These are phyloP conservation scores for Wickerhamomyces chaumierensis DNA, from an alignment of 805 yeast species.

Conservation along the genomic window DNA sequence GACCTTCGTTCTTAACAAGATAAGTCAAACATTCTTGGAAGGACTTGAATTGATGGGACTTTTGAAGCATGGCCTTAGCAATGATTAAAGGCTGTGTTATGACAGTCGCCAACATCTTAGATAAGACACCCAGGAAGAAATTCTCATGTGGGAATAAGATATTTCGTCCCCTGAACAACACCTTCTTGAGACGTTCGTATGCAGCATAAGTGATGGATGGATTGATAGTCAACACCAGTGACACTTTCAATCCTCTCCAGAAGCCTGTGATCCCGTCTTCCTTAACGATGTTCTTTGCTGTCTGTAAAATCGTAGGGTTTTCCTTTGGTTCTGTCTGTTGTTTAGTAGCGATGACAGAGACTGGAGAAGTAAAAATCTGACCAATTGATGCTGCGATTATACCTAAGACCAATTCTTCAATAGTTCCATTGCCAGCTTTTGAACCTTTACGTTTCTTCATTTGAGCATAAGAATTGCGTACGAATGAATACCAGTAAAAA, in stretches of 20 bases:
- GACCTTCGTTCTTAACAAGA: constrained; percentile 53
- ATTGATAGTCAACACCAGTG: constrained; percentile 65
- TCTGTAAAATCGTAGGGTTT: constrained; percentile 24
- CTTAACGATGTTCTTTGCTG: constrained; percentile 39
- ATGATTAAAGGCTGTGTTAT: constrained; percentile 79
- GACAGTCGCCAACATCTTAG: constrained; percentile 71
- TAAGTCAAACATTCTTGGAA: constrained; percentile 55
- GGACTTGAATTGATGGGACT: constrained; percentile 32
- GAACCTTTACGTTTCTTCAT: not conserved
- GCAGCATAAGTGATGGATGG: constrained; percentile 84
- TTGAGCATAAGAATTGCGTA: constrained; percentile 29
- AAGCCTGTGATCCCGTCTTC: constrained; percentile 63
- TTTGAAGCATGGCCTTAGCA: constrained; percentile 73
- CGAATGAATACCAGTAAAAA: constrained; percentile 78
- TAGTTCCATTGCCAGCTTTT: constrained; percentile 30
- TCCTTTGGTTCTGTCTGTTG: constrained; percentile 40
- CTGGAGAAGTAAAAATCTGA: constrained; percentile 73
- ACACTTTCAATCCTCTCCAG: constrained; percentile 79
- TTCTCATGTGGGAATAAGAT: constrained; percentile 50
- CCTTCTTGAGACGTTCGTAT: constrained; percentile 52
- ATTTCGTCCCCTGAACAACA: constrained; percentile 24
- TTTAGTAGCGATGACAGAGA: constrained; percentile 58
- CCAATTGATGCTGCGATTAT: constrained; percentile 77
- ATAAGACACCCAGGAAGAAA: constrained; percentile 65
- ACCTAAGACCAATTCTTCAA: constrained; percentile 62